Conservation (phyloP, 129 eudicot genomes). For the Escallonia herrerae region DNA sequence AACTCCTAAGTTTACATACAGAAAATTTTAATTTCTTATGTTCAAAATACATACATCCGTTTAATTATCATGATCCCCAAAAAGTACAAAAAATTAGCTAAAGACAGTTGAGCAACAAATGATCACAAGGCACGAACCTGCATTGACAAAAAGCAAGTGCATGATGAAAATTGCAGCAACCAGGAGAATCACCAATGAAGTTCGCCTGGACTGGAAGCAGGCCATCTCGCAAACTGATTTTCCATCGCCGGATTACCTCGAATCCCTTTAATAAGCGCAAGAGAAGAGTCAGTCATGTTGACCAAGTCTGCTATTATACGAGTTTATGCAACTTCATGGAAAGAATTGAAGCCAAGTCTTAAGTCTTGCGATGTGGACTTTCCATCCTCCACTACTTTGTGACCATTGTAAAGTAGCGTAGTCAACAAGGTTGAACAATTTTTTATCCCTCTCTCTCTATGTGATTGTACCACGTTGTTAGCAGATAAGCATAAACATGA, state of each 20-base stretch:
- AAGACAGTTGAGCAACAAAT: no score
- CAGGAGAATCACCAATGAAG: neutral
- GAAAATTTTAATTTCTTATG: no score
- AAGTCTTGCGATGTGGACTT: neutral
- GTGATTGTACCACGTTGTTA: no score
- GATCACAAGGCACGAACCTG: neutral
- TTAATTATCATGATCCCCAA: no score
- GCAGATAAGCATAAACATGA: no score
- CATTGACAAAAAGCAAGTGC: neutral
- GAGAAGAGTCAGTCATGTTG: neutral
- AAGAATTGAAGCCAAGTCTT: neutral
- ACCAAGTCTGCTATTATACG: no score
- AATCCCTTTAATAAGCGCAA: neutral
- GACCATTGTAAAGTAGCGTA: neutral
- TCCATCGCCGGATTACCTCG: neutral
- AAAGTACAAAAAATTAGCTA: no score
- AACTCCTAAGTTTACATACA: no score
- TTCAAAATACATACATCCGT: no score
- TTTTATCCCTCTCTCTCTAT: no score
- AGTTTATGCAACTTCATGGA: no score
- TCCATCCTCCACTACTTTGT: neutral
- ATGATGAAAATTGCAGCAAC: neutral
- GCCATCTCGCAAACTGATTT: neutral
- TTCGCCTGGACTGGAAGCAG: neutral
- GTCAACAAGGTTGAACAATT: no score